These are phyloP conservation scores for Acacia crassicarpa DNA, from an alignment of 306 rosid species.

Conservation along the genomic window DNA sequence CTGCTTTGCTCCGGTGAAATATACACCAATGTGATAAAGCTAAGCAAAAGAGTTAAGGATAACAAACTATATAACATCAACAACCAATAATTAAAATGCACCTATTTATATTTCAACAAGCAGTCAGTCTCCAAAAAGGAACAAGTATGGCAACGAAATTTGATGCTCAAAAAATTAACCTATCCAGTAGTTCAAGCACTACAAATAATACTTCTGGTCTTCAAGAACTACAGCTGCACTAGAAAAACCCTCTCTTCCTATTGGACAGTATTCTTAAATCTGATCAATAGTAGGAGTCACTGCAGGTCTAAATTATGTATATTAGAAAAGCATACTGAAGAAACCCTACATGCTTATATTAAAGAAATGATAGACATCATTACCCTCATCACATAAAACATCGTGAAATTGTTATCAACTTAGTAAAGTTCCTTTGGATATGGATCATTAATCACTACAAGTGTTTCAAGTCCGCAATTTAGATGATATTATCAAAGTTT, in stretches of 20 bases:
- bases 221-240: not conserved
- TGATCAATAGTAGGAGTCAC: not conserved
- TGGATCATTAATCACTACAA: not conserved
- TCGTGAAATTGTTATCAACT: not conserved
- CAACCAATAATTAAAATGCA: not conserved
- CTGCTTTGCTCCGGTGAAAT: constrained; percentile 86
- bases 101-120: constrained; percentile 14
- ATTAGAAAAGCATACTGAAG: not conserved
- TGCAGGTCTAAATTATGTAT: not conserved
- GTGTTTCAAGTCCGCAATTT: not conserved
- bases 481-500: not conserved
- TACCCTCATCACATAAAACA: constrained; percentile 6
- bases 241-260: not conserved
- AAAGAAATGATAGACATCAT: not conserved
- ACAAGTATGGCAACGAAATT: not conserved
- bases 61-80: constrained; percentile 24
- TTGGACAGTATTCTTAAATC: not conserved
- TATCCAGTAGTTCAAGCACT: not conserved
- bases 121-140: constrained; percentile 19
- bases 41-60: constrained; percentile 48
- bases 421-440: not conserved
- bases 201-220: not conserved
- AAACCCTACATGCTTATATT: not conserved
- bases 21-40: constrained; percentile 99
- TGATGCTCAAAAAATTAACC: not conserved